Conservation (phyloP, 78 protist species). For the Speleostelium caveatum region DNA sequence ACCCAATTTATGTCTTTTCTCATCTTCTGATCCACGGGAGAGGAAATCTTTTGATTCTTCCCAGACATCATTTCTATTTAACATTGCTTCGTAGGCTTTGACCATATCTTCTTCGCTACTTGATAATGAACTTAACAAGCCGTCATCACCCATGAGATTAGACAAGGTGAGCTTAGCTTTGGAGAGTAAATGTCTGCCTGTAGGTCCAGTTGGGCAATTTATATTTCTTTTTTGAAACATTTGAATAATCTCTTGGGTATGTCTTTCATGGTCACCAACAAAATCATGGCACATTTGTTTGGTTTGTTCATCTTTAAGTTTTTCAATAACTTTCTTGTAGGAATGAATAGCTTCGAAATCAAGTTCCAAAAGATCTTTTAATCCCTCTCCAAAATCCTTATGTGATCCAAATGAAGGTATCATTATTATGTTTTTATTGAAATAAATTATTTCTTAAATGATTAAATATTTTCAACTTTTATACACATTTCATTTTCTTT, state of each 20-base stretch:
- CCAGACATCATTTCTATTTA: slow-evolving; percentile 19
- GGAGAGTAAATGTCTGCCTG: neutral
- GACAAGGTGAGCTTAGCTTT: slow-evolving; percentile 6
- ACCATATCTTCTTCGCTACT: neutral
- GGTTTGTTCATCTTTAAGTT: slow-evolving; percentile 1
- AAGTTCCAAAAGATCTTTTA: too few relatives aligned
- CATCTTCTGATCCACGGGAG: neutral
- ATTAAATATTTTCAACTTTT: too few relatives aligned
- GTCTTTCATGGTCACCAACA: slow-evolving; percentile 22
- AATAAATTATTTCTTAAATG: too few relatives aligned
- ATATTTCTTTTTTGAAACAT: neutral
- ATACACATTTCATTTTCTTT: too few relatives aligned
- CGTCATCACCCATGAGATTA: slow-evolving; percentile 5
- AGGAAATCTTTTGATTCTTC: neutral
- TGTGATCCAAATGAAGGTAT: too few relatives aligned
- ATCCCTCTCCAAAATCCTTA: too few relatives aligned
- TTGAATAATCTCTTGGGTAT: slow-evolving; percentile 12
- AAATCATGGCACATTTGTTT: neutral
- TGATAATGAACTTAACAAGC: neutral
- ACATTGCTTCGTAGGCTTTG: neutral
- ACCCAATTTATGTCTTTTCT: neutral
- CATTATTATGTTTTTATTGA: too few relatives aligned
- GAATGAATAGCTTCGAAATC: too few relatives aligned
- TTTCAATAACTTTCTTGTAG: too few relatives aligned
- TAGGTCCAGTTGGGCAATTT: slow-evolving; percentile 3